Percentiles rank a stretch among this genome's conserved stretches.
These are phyloP conservation scores for Lomentospora prolificans DNA, from an alignment of 2,329 filamentous ascomycete genomes.

Conservation along the genomic window DNA sequence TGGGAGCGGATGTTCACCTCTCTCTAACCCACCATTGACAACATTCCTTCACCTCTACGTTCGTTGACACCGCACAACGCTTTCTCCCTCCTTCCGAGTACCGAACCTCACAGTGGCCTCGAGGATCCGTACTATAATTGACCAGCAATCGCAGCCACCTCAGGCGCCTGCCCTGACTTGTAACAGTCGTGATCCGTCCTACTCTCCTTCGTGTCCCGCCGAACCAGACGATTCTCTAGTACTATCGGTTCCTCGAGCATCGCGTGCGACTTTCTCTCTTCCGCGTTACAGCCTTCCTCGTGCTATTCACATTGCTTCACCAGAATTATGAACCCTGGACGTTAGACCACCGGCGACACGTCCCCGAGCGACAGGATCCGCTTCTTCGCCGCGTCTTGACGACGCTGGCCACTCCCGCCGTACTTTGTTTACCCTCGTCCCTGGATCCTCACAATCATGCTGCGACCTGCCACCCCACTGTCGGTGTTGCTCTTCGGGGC, in stretches of 20 bases:
- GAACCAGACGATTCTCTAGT: no score
- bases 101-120: background rate
- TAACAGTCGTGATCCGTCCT: no score
- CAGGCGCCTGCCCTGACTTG: no score
- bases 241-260: background rate
- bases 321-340: background rate
- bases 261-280: background rate
- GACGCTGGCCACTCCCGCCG: slow-evolving; percentile 25
- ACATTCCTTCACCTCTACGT: background rate
- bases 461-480: slow-evolving; percentile 87
- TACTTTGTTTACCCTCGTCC: slow-evolving; percentile 10
- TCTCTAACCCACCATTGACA: background rate
- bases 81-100: background rate
- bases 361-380: background rate
- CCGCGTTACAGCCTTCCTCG: no score
- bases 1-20: background rate
- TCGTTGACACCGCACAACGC: background rate
- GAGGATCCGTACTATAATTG: no score
- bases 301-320: background rate
- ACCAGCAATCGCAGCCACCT: no score
- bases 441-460: slow-evolving; percentile 46
- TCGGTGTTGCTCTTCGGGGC: slow-evolving; percentile 75
- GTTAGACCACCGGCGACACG: background rate
- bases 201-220: no score
- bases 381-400: slow-evolving; percentile 30